Conservation (phyloP, 768 basidiomycete species). For the Pulveroboletus ravenelii region DNA sequence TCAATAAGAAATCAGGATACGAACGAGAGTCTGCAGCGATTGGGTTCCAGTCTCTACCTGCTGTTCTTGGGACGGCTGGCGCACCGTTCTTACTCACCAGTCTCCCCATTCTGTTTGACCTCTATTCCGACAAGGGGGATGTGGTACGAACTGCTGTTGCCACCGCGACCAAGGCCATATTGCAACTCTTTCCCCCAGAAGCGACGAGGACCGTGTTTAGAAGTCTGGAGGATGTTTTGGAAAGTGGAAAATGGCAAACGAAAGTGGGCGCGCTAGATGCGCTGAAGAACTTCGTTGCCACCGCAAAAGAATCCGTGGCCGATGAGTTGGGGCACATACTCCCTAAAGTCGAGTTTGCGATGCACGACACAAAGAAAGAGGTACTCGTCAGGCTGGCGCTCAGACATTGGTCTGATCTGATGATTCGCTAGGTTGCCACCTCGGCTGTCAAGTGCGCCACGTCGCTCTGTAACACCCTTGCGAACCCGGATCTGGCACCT, state of each 20-base stretch:
- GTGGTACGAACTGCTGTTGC: slow-evolving; percentile 82
- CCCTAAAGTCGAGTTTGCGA: slow-evolving; percentile 81
- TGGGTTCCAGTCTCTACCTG: slow-evolving; percentile 71
- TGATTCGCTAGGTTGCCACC: slow-evolving; percentile 59
- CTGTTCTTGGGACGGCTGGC: slow-evolving; percentile 60
- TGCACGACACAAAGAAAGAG: slow-evolving; percentile 97
- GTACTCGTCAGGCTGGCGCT: slow-evolving; percentile 36
- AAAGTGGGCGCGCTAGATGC: slow-evolving; percentile 93
- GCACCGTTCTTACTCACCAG: slow-evolving; percentile 75
- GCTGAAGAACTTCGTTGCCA: slow-evolving; percentile 65
- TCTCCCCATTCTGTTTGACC: slow-evolving; percentile 72
- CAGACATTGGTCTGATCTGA: slow-evolving; percentile 7
- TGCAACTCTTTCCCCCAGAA: slow-evolving; percentile 83
- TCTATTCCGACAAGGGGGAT: slow-evolving; percentile 92
- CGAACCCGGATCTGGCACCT: slow-evolving; percentile 87
- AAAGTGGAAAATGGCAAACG: slow-evolving; percentile 87
- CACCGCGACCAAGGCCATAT: slow-evolving; percentile 74
- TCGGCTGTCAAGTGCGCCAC: slow-evolving; percentile 89
- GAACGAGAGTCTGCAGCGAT: slow-evolving; percentile 86
- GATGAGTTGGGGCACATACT: slow-evolving; percentile 75
- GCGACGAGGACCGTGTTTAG: slow-evolving; percentile 65
- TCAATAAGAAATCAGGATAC: slow-evolving; percentile 82
- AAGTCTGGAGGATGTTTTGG: slow-evolving; percentile 66
- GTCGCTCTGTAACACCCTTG: slow-evolving; percentile 81
- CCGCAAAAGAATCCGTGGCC: slow-evolving; percentile 74